phyloP scores from a whole-genome alignment of 305 asterid genomes.

The Solanum chacoense region DNA sequence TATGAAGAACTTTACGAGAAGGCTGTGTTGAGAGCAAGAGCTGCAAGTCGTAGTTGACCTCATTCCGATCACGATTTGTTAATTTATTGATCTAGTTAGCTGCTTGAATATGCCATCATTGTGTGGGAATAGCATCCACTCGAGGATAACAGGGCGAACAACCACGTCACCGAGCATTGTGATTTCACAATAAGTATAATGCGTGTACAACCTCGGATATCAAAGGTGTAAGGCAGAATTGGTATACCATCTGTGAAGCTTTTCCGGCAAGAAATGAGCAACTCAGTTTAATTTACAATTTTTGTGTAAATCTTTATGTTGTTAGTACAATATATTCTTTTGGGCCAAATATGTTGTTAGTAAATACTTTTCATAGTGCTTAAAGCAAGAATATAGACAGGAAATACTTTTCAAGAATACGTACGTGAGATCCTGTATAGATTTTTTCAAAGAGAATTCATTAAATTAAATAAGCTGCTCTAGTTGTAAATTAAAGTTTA shows the following conservation, averaged over 20 bases:
- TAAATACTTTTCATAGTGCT: background rate
- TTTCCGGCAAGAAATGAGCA: background rate
- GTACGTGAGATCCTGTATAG: background rate
- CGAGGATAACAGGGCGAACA: background rate
- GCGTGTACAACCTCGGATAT: background rate
- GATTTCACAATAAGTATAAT: background rate
- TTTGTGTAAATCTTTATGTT: background rate
- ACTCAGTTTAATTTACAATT: background rate
- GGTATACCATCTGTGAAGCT: background rate
- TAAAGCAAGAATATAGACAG: background rate
- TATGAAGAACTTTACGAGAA: constrained; percentile 76
- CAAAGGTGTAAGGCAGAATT: background rate
- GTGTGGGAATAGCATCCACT: background rate
- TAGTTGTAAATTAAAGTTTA: background rate
- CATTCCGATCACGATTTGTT: background rate
- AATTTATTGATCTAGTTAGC: background rate
- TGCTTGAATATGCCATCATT: background rate
- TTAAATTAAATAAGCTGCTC: background rate
- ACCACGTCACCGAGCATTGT: background rate
- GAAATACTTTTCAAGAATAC: too few relatives aligned
- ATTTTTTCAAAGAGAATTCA: background rate
- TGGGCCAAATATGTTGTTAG: background rate
- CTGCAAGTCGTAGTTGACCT: constrained; percentile 24
- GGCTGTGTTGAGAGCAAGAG: constrained; percentile 63
- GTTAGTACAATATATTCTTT: background rate